Evolutionary conservation across 495 filamentous ascomycete species (phyloP), one percentile per base, ranked within the genome.

Genomic region (Terfezia boudieri): DNA sequence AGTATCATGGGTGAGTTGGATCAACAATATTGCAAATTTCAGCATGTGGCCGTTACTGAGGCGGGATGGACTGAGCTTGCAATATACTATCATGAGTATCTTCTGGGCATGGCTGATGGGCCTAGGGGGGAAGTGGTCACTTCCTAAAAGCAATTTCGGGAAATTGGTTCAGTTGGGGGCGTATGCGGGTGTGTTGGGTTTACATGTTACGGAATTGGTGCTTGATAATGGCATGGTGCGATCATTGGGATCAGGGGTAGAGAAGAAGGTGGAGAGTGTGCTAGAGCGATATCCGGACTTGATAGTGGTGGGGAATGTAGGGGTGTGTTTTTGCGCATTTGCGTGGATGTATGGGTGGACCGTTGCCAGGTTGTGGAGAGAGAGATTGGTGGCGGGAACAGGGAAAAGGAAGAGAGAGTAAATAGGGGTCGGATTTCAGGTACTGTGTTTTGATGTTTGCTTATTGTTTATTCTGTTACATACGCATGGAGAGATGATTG

Each of bases 61-160:
- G 59, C 77, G 87, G 20, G 90, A 94, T 50, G 84, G 83, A 32
- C 73, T 98, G 14, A 73, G 74, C 3, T 71, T 94, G 43, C 90
- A 92, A 1, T 98, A 96, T 60, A 72, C 75, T 49, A 82, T 93
- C 22, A 71, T 95, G 35, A 82, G 82, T 4, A 70, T 86, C 1
- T 73, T 96, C 7, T 96, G 89, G 86, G 82, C 83, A 0, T 96
- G 86, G 64, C 72, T 98, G 2, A 69, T 96, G 20, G 90, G 87
- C 16, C 64, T 65, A 37, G 38, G 57, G 9, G 41, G 41, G 14
- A 46, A 46, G 4, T 51, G 14, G n/a, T 23, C 54, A 11, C 70
- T 95, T 5, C 88, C 89, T 9, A 83, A 87, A 0, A 76, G 79
- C 9, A 84, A 79, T 10, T 64, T 84, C 11, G 75, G 77, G 17